Evolutionary conservation across 1,139 yeast species (phyloP), one percentile per base, ranked within the genome.

Genomic region (Pneumocystis carinii): DNA sequence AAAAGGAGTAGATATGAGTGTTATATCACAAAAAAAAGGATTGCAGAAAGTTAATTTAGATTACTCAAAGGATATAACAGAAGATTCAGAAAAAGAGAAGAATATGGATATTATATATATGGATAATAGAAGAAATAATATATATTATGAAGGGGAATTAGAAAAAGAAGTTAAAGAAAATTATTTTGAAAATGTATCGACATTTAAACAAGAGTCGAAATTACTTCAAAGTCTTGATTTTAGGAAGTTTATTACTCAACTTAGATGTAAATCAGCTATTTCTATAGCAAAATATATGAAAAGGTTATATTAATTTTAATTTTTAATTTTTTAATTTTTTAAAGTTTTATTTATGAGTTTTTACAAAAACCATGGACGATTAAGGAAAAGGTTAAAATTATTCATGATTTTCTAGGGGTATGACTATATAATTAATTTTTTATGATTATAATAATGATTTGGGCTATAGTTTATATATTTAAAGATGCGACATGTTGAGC

Each of bases 231-330:
- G 86, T 2, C 87, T 89, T 74, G 96, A 92, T 72, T 92, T 90
- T 73, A 96, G 87, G 71, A 76, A 79, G 32, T 94, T 94, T 71
- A 77, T 90, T 53, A 78, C 79, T 6, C 89, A 86, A 67, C 78
- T 94, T 66, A 83, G 86, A 64, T 80, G 82, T 65, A 85, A 84
- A 68, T 78, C 82, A 63, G 96, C 97, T 1, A 96, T 89, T 66
- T 97, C 98, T 0, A 81, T 90, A 58, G 90, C 92, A 1, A 81
- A 90, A 63, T 94, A 90, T 70, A 82, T 90, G 59, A 83, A 87
- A 67, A 71, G 67, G 19, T 41, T n/a, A 90, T 88, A 36, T 39
- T n/a, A 24, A 39, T 57, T 15, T 7, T 4, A 14, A 10, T 3
- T 19, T 32, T 48, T 14, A 48, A 24, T 24, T 24, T 48, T 29